A percentile compares a stretch with the other conserved stretches of the same genome.
phyloP scores from a whole-genome alignment of 306 rosid genomes.

The Heteromeles arbutifolia region DNA sequence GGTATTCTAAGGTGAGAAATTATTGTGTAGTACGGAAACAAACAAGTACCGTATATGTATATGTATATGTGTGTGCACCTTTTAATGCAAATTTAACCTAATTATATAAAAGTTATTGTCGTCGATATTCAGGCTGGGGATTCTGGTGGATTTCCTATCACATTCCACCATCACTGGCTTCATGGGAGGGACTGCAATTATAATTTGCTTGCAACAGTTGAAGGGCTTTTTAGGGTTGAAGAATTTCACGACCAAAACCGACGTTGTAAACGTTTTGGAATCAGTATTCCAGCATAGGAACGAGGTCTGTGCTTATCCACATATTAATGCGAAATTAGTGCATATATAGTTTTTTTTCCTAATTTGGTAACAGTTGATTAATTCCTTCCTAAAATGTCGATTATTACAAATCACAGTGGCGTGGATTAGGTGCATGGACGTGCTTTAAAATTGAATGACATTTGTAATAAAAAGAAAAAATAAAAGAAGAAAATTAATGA shows the following conservation, averaged over 20 bases:
- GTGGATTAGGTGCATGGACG: too few species aligned
- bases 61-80: too few species aligned
- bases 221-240: slow-evolving; percentile 65
- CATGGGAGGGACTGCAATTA: slow-evolving; percentile 77
- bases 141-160: slow-evolving; percentile 85
- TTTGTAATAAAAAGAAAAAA: too few species aligned
- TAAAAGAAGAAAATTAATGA: neutral
- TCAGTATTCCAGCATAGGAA: slow-evolving; percentile 22
- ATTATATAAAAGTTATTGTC: neutral
- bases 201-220: slow-evolving; percentile 61
- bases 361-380: too few species aligned
- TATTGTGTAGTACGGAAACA: too few species aligned
- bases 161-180: slow-evolving; percentile 86
- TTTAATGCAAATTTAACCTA: neutral
- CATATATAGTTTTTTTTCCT: neutral
- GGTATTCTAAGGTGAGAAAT: slow-evolving; percentile 61
- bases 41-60: too few species aligned
- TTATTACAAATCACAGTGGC: too few species aligned
- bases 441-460: too few species aligned
- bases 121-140: slow-evolving; percentile 52
- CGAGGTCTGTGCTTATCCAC: slow-evolving; percentile 38
- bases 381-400: too few species aligned
- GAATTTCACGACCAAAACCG: slow-evolving; percentile 53
- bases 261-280: slow-evolving; percentile 35
- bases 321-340: neutral